Evolutionary conservation across 768 basidiomycete genomes (phyloP).

Genomic region (Dentipellis sp.): DNA sequence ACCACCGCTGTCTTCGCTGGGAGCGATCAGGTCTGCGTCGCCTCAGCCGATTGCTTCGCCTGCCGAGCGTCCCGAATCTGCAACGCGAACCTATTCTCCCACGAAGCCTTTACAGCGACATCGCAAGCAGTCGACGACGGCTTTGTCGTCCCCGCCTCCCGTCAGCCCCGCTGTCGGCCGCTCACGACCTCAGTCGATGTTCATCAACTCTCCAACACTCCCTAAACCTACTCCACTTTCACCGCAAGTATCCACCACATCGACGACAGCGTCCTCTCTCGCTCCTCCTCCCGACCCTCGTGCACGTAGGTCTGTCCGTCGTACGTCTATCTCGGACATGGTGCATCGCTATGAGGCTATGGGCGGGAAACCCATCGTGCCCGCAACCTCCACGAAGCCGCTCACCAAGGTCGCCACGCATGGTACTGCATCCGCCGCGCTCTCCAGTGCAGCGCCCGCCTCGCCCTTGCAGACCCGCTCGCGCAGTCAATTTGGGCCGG

Average conservation of each 20-base stretch:
- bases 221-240: constrained; percentile 31
- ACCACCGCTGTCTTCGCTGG: not conserved
- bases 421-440: not conserved
- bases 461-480: not conserved
- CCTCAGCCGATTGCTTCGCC: constrained; percentile 6
- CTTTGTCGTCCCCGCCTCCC: constrained; percentile 3
- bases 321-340: constrained; percentile 82
- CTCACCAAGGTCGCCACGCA: constrained; percentile 1
- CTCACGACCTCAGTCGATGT: constrained; percentile 74
- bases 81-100: constrained; percentile 1
- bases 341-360: constrained; percentile 77
- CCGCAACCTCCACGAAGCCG: constrained; percentile 1
- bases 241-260: not conserved
- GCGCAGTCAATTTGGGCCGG: constrained; percentile 6
- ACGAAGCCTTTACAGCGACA: constrained; percentile 1
- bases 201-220: constrained; percentile 47
- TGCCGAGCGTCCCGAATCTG: constrained; percentile 4
- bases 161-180: constrained; percentile 1
- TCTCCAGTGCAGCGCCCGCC: not conserved
- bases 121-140: constrained; percentile 9
- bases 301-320: constrained; percentile 34
- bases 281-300: constrained; percentile 38
- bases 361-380: constrained; percentile 17
- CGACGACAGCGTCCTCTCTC: constrained; percentile 15
- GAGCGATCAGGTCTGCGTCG: constrained; percentile 6